Percentiles rank a stretch among this genome's conserved stretches.
Conservation (phyloP, 352 stramenopile species). For the Phytopythium mirpurense region DNA sequence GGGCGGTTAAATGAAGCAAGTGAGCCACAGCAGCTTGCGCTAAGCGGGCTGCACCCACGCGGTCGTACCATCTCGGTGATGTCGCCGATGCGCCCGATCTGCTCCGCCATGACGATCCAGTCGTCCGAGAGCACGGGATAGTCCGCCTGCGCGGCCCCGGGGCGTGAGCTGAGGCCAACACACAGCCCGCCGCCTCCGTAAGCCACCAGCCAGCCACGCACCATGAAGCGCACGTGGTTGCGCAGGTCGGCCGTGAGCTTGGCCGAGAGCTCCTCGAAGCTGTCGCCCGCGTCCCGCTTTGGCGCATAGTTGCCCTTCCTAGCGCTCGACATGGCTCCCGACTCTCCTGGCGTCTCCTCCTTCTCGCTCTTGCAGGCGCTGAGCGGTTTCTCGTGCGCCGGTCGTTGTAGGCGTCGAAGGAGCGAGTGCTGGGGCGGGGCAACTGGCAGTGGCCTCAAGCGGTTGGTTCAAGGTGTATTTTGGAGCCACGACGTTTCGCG, state of each 20-base stretch:
- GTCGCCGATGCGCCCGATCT: constrained; percentile 83
- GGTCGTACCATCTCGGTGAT: constrained; percentile 80
- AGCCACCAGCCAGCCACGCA: constrained; percentile 10
- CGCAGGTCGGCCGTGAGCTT: constrained; percentile 86
- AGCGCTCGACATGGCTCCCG: constrained; percentile 23
- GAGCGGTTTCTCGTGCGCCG: neutral
- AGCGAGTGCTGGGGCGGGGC: neutral
- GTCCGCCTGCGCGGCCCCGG: constrained; percentile 33
- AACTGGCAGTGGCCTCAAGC: neutral
- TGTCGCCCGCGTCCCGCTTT: constrained; percentile 46
- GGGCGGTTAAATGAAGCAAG: neutral
- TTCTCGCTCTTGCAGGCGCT: neutral
- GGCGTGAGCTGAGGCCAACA: neutral
- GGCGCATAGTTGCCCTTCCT: constrained; percentile 64
- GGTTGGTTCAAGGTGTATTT: neutral
- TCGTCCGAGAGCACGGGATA: constrained; percentile 85
- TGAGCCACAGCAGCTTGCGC: neutral
- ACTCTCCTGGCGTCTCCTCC: neutral
- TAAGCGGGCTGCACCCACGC: neutral
- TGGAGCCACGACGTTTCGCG: constrained; percentile 9
- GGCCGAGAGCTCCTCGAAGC: constrained; percentile 77
- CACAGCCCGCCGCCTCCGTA: no score
- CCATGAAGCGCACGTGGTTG: constrained; percentile 85
- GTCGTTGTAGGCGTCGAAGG: neutral
- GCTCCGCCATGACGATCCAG: constrained; percentile 87